Evolutionary conservation across 371 early-diverging fungal species (phyloP).

Genomic region (Blakeslea trispora): DNA sequence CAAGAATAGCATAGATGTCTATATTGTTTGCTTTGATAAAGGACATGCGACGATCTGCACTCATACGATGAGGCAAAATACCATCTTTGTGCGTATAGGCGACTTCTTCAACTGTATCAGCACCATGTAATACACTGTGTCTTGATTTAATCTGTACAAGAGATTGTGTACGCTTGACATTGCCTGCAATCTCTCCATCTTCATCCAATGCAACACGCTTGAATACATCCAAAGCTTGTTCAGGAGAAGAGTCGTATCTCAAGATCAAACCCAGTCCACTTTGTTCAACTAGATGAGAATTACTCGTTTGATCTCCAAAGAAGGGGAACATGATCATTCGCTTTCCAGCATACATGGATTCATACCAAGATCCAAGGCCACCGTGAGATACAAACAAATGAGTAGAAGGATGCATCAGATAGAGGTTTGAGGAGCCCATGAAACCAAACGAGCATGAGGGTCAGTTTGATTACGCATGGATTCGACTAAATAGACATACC

Average conservation of each 20-base stretch:
- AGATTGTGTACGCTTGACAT: conserved; percentile 15
- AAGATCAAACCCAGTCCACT: conserved; percentile 2
- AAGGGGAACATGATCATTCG: conserved; percentile 40
- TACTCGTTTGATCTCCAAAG: conserved; percentile 43
- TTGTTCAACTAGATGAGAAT: conserved; percentile 12
- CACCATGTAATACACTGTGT: conserved; percentile 19
- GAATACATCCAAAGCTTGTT: conserved; percentile 4
- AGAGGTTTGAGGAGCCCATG: conserved; percentile 49
- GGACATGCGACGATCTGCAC: conserved; percentile 7
- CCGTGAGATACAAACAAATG: conserved; percentile 41
- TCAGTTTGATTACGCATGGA: not conserved
- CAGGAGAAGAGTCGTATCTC: not conserved
- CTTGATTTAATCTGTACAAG: conserved; percentile 23
- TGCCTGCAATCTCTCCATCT: conserved; percentile 1
- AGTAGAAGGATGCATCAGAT: conserved; percentile 35
- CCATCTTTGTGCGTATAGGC: conserved; percentile 23
- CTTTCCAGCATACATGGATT: conserved; percentile 35
- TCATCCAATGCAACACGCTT: not conserved
- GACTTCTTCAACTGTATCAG: conserved; percentile 32
- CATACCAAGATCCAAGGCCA: conserved; percentile 38
- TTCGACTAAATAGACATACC: conserved; percentile 7
- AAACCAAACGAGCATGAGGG: conserved; percentile 7
- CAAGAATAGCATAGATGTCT: conserved; percentile 9
- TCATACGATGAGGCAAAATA: too few relatives aligned
- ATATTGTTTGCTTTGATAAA: conserved; percentile 14